Conservation (phyloP, 2,329 filamentous ascomycete species). For the Aspergillus fumigatiaffinis region DNA sequence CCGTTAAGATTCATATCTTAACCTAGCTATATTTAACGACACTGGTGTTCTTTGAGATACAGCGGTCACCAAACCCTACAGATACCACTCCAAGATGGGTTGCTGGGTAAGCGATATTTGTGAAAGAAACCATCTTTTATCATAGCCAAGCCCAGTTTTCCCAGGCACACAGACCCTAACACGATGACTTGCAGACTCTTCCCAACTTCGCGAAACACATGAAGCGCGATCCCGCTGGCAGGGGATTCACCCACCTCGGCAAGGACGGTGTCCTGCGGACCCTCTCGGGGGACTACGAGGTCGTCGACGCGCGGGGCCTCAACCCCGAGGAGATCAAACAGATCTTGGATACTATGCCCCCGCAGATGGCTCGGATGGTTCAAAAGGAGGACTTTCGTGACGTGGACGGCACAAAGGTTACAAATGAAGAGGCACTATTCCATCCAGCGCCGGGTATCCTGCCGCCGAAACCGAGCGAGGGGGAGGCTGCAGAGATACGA, state of each 20-base stretch:
- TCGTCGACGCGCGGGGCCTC: not conserved
- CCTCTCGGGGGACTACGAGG: not conserved
- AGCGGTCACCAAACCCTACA: too few species aligned
- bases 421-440: not conserved
- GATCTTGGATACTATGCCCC: too few species aligned
- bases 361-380: too few species aligned
- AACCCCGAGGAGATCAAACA: not conserved
- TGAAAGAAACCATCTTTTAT: too few species aligned
- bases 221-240: not conserved
- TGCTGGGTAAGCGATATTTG: too few species aligned
- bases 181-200: too few species aligned
- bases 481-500: not conserved
- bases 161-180: too few species aligned
- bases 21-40: too few species aligned
- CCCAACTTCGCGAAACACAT: not conserved
- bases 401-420: not conserved
- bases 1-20: too few species aligned
- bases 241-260: not conserved
- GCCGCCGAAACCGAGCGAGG: not conserved
- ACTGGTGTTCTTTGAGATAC: too few species aligned
- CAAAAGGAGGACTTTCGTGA: not conserved
- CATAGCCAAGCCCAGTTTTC: too few species aligned
- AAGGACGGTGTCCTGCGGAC: not conserved
- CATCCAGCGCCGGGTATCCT: not conserved
- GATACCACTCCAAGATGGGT: too few species aligned